A percentile compares a stretch with the other conserved stretches of the same genome.
Conservation (phyloP, 2,329 filamentous ascomycete genomes). For the Blumeria hordei region DNA sequence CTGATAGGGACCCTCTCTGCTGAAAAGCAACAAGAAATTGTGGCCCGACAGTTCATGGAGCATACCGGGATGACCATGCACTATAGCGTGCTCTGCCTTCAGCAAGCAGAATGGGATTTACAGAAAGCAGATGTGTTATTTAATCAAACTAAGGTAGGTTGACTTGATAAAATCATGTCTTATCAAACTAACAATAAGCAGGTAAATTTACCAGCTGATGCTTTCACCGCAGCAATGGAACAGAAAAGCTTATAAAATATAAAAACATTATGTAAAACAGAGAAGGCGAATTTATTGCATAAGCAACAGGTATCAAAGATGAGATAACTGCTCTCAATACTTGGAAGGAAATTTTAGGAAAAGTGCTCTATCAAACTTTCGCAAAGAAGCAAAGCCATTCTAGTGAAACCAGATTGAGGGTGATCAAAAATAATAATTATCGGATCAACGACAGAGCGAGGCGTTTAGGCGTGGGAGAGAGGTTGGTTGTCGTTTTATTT, state of each 20-base stretch:
- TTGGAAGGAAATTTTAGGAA: no score
- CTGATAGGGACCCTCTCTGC: constrained; percentile 9
- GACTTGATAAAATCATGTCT: neutral
- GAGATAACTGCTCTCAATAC: no score
- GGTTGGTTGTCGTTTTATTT: no score
- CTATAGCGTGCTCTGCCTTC: constrained; percentile 61
- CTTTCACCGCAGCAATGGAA: constrained; percentile 16
- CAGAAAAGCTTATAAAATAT: neutral
- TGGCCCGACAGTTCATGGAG: constrained; percentile 50
- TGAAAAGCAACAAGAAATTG: constrained; percentile 28
- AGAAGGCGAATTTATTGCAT: no score
- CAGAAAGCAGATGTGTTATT: constrained; percentile 53
- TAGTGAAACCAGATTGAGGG: no score
- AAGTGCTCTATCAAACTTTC: no score
- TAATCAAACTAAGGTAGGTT: constrained; percentile 43
- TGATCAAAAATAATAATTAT: no score
- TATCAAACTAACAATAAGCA: constrained; percentile 9
- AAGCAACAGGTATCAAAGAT: no score
- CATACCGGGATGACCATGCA: constrained; percentile 59
- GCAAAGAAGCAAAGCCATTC: no score
- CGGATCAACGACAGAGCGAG: no score
- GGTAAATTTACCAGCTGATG: constrained; percentile 24
- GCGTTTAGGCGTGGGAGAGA: no score
- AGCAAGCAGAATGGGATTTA: constrained; percentile 59
- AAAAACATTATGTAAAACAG: neutral